Evolutionary conservation across 805 yeast genomes (phyloP), one percentile per base, ranked within the genome.

Genomic region (Myxozyma neglecta): DNA sequence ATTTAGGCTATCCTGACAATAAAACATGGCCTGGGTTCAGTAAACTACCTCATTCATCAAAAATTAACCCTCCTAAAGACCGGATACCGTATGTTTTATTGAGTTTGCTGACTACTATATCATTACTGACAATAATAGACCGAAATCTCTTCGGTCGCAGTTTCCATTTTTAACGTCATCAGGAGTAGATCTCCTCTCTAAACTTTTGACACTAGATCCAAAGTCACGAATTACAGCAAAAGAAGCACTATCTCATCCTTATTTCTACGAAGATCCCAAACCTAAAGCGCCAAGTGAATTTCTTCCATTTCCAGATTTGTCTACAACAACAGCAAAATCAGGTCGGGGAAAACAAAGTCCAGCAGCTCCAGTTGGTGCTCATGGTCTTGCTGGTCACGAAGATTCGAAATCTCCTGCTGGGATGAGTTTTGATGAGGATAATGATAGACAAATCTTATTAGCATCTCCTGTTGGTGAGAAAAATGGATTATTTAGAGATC

Each of bases 161-260:
- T 61, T 68, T 39, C 67, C 69, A 8, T 35, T 46, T 20, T 32
- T 69, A 9, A 51, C 71, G 3, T 46, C 65, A 1, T 48, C 60
- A 10, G 72, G 70, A n/a, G 46, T 59, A 2, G 76, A 75, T 54
- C 70, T 82, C 34, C 70, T 81, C 44, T 67, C 74, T 34, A 72
- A 75, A 3, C 67, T 82, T 55, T 72, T 82, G 24, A 67, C 75
- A 3, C 69, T 81, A 44, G 79, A 82, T 64, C 85, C 85, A 0
- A 70, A 66, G 32, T 68, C 73, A 53, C 70, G 85, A 40, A 70
- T 72, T 45, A 77, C 79, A 61, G 83, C 84, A 1, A 68, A 73
- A 45, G 82, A 79, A 60, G 84, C 84, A 1, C 69, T 80, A 36
- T 65, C 70, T 10, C 83, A 81, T 65, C 70, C 70, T 5, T 81